Conservation (phyloP, 1,284 basidiomycete species). For the Pseudozyma sp. region DNA sequence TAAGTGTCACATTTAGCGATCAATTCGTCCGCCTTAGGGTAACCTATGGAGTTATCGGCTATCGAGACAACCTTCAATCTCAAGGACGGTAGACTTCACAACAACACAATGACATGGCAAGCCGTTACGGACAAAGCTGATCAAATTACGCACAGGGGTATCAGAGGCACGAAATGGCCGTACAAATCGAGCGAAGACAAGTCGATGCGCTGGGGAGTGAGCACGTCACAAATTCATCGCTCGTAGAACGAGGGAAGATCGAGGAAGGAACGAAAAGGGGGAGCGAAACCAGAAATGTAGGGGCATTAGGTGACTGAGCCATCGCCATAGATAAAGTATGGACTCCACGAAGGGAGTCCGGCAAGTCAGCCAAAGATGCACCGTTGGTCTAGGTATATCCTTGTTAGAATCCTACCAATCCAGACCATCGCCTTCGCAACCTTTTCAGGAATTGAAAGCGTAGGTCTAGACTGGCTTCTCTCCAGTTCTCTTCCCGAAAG, state of each 20-base stretch:
- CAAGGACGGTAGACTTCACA: too few species aligned
- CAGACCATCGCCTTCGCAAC: slow-evolving; percentile 28
- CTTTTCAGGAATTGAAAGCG: slow-evolving; percentile 19
- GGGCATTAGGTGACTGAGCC: slow-evolving; percentile 54
- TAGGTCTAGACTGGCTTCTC: slow-evolving; percentile 41
- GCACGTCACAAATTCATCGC: background rate
- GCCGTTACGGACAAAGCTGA: too few species aligned
- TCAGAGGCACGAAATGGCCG: too few species aligned
- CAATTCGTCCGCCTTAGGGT: too few species aligned
- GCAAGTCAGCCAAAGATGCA: slow-evolving; percentile 59
- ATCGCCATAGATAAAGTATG: slow-evolving; percentile 41
- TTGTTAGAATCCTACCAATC: slow-evolving; percentile 51
- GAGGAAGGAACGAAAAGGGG: background rate
- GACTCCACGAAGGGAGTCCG: slow-evolving; percentile 20
- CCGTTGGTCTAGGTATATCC: slow-evolving; percentile 53
- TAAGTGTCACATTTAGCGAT: too few species aligned
- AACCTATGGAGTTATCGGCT: too few species aligned
- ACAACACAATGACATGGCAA: too few species aligned
- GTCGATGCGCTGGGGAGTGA: too few species aligned
- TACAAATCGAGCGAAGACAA: too few species aligned
- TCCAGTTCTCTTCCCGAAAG: slow-evolving; percentile 53
- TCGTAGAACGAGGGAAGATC: background rate
- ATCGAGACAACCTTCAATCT: too few species aligned
- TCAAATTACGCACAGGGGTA: too few species aligned
- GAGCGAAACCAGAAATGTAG: slow-evolving; percentile 28